Evolutionary conservation across 2,329 filamentous ascomycete genomes (phyloP), one percentile per base, ranked within the genome.

Genomic region (Colletotrichum sp.): DNA sequence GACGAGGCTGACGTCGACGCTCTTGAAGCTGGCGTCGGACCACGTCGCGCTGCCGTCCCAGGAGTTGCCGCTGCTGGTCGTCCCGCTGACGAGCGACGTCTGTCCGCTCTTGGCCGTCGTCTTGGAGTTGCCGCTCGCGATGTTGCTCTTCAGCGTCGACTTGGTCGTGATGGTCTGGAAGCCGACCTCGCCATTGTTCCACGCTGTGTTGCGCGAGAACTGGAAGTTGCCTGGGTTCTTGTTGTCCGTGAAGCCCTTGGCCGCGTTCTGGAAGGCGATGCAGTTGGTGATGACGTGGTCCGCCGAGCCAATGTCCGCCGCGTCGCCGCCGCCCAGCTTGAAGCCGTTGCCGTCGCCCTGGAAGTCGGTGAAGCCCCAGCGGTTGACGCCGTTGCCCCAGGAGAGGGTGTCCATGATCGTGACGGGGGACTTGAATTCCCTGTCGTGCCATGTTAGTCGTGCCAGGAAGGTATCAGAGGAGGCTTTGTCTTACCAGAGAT

Each of bases 311-410:
- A 83, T 81, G 48, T 83, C 81, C 13, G 80, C 83, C 4, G 82
- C 82, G 60, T 84, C 80, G 60, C 80, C 81, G 34, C 84, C 84
- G 30, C 86, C 85, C 5, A 89, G 84, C 80, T 89, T 88, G 84
- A 88, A 88, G 18, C 87, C 86, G 77, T 89, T 89, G 39, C 87
- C 87, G 64, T 89, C 87, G 22, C 87, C 87, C 26, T 84, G 80
- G 72, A 88, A 89, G 22, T 82, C 72, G 10, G 72, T 77, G 79
- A 89, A 89, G 44, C 78, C 80, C 87, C 87, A 89, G 24, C 83
- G 81, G 72, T 89, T 87, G 71, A 86, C 81, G 8, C 87, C 87
- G 71, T 89, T 89, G 26, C 86, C 86, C 86, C 86, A 89, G 0
- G 87, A 79, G 44, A 87, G 83, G 0, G 85, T 85, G 57, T 89